Evolutionary conservation across 2,329 filamentous ascomycete species (phyloP).

Genomic region (Sporothrix humicola): DNA sequence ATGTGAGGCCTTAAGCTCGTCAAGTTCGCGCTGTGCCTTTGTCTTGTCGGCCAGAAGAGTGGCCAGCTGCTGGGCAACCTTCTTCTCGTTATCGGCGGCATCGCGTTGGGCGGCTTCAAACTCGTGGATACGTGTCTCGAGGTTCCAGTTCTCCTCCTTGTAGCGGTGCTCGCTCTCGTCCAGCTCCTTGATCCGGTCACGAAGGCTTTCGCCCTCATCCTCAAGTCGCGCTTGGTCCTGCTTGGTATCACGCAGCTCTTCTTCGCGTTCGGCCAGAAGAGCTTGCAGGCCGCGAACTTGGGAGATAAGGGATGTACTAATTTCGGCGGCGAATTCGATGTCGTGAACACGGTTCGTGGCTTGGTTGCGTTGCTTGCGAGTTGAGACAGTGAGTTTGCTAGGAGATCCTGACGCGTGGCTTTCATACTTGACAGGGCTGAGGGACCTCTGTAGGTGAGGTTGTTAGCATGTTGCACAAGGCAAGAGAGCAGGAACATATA

Average conservation of each 20-base stretch:
- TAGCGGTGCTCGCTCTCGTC: constrained; percentile 95
- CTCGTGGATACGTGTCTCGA: constrained; percentile 92
- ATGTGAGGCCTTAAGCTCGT: constrained; percentile 83
- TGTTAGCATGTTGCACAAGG: constrained; percentile 17
- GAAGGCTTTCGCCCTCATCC: constrained; percentile 77
- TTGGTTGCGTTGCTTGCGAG: constrained; percentile 88
- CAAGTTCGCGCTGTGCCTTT: constrained; percentile 79
- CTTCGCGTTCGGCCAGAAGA: constrained; percentile 84
- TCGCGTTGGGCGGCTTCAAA: constrained; percentile 75
- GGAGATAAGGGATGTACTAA: constrained; percentile 91
- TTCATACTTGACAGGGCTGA: constrained; percentile 79
- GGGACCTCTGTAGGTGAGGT: constrained; percentile 60
- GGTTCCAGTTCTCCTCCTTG: constrained; percentile 98
- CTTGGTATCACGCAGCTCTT: constrained; percentile 76
- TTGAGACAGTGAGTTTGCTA: constrained; percentile 85
- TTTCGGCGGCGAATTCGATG: constrained; percentile 97
- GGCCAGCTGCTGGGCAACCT: constrained; percentile 75
- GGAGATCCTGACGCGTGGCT: constrained; percentile 84
- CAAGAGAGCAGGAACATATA: background rate
- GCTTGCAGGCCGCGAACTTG: constrained; percentile 91
- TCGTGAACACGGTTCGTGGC: constrained; percentile 87
- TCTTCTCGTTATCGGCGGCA: constrained; percentile 80
- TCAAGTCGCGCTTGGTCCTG: constrained; percentile 80
- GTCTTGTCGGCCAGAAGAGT: constrained; percentile 75
- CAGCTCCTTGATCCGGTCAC: constrained; percentile 78